Evolutionary conservation across 169 alveolate species (phyloP), one percentile per base, ranked within the genome.

Genomic region (Prorocentrum cordatum): DNA sequence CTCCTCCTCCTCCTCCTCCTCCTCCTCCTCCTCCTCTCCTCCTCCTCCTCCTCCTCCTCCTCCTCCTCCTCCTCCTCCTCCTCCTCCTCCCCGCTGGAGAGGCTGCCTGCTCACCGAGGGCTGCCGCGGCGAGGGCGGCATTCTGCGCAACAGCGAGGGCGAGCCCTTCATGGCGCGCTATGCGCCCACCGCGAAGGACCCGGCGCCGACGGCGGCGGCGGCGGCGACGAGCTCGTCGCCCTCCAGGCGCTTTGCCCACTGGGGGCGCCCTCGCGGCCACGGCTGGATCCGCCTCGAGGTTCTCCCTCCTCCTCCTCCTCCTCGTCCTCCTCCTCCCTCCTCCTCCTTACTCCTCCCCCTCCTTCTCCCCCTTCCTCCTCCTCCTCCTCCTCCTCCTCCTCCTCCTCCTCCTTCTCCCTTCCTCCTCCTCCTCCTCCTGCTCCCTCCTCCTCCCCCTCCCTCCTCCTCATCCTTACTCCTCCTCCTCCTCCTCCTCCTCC

Each of bases 81-180:
- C n/a, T n/a, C n/a, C n/a, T n/a, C n/a, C n/a, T n/a, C n/a, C n/a
- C n/a, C n/a, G n/a, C n/a, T n/a, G n/a, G n/a, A n/a, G n/a, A 2
- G 91, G 83, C 61, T 83, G 91, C 72, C 29, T 83, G 62, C 45
- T 83, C 42, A 97, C 99, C 62, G 99, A 98, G 94, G 99, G 99
- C 73, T 98, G 99, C 93, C 95, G 99, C 92, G 99, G 99, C 42
- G 99, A 97, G 93, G 99, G 99, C 27, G 99, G 99, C 54, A 97
- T 97, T 58, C 94, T 98, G 39, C 95, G 99, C 62, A 98, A 98
- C 94, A 91, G 95, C 54, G 97, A 97, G 84, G 99, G 99, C 31
- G 94, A 92, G 68, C 92, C 94, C 38, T 92, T 92, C 90, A 92
- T 92, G 94, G 90, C 90, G 22, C 77, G 93, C 12, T 92, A 91